These are phyloP conservation scores for Emergomyces orientalis DNA, from an alignment of 2,329 filamentous ascomycete species.

Conservation along the genomic window DNA sequence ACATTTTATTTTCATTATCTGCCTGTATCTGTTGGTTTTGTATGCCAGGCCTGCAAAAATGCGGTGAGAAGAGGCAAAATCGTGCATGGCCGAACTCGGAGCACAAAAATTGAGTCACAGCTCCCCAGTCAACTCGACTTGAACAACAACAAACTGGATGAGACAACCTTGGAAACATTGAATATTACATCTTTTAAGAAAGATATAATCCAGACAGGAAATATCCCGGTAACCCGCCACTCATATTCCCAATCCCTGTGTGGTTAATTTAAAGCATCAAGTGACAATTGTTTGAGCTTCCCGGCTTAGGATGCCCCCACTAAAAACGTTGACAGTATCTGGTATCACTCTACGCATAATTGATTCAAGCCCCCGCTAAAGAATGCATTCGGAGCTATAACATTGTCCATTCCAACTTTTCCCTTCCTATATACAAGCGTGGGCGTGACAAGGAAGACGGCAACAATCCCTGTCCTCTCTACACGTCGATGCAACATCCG, in stretches of 20 bases:
- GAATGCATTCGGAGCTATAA: conserved; percentile 12
- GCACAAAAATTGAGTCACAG: conserved; percentile 4
- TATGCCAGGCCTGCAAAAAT: no score
- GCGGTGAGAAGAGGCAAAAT: neutral
- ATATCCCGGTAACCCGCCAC: neutral
- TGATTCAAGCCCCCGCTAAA: neutral
- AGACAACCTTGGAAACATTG: neutral
- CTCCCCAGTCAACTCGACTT: neutral
- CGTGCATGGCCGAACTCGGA: neutral
- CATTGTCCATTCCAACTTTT: neutral
- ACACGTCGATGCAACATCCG: neutral
- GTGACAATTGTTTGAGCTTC: neutral
- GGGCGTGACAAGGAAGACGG: neutral
- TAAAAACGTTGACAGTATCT: neutral
- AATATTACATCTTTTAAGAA: neutral
- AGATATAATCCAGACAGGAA: neutral
- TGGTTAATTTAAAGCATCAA: neutral
- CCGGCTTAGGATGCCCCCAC: neutral
- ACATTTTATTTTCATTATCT: neutral
- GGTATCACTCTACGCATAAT: neutral
- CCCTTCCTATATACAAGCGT: neutral
- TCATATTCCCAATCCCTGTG: neutral
- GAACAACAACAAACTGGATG: neutral
- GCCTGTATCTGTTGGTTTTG: no score
- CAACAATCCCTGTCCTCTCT: neutral